phyloP scores from a whole-genome alignment of 1,139 yeast genomes.

The Sugiyamaella paludigena region DNA sequence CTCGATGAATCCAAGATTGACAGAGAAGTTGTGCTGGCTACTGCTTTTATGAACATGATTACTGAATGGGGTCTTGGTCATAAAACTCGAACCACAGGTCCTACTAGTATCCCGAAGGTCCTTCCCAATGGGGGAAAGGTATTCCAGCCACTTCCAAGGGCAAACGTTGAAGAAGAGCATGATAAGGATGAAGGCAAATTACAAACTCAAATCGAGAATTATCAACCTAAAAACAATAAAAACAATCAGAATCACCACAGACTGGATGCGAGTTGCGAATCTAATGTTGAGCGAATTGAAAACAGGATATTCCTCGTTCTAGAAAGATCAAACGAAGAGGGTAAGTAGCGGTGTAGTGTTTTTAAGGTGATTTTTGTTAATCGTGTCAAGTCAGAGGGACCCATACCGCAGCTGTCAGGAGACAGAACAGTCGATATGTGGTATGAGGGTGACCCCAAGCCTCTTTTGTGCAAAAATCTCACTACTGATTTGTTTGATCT shows the following conservation, averaged over 20 bases:
- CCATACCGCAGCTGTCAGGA: too few relatives aligned
- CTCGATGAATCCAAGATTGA: constrained; percentile 50
- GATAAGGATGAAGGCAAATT: too few relatives aligned
- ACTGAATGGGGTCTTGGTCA: constrained; percentile 63
- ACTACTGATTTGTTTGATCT: too few relatives aligned
- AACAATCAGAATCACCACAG: neutral
- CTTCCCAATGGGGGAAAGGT: constrained; percentile 9
- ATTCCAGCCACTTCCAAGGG: neutral
- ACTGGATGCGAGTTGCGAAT: neutral
- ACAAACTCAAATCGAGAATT: too few relatives aligned
- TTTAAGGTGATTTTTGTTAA: too few relatives aligned
- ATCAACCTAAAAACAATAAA: neutral
- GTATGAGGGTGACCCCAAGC: too few relatives aligned
- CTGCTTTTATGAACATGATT: constrained; percentile 59
- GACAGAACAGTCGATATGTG: too few relatives aligned
- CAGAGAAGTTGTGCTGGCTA: constrained; percentile 51
- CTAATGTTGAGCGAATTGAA: constrained; percentile 1
- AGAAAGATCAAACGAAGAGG: neutral
- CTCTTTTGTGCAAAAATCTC: too few relatives aligned
- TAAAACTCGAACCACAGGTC: constrained; percentile 54
- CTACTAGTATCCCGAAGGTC: constrained; percentile 39
- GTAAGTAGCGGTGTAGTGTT: neutral
- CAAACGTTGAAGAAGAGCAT: too few relatives aligned
- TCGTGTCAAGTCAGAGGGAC: too few relatives aligned
- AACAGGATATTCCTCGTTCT: constrained; percentile 8